Evolutionary conservation across 2,329 filamentous ascomycete species (phyloP).

Genomic region (Tolypocladium paradoxum): DNA sequence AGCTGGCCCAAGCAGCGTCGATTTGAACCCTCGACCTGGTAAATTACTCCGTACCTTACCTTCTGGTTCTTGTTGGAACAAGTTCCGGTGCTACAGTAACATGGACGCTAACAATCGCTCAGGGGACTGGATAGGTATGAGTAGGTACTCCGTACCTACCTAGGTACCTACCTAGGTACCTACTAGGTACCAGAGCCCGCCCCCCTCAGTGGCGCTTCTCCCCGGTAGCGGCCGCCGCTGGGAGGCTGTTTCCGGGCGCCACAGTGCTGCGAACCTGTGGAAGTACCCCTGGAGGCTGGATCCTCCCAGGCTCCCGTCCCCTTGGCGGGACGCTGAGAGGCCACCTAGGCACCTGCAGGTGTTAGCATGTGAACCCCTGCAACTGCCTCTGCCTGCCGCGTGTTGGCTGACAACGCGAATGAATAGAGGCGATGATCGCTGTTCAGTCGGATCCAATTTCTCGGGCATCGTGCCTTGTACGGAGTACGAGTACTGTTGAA

Average conservation of each 20-base stretch:
- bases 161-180: too few relatives aligned
- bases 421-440: neutral
- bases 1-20: neutral
- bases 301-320: neutral
- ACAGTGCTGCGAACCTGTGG: neutral
- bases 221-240: neutral
- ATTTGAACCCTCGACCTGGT: neutral
- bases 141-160: too few relatives aligned
- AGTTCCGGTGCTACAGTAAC: too few relatives aligned
- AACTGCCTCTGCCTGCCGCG: neutral
- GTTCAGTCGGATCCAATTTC: neutral
- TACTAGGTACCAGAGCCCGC: too few relatives aligned
- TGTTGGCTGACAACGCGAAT: neutral
- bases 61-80: too few relatives aligned
- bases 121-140: too few relatives aligned
- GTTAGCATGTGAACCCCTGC: neutral
- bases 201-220: neutral
- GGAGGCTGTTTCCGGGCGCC: neutral
- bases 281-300: neutral
- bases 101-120: too few relatives aligned
- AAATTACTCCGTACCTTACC: neutral
- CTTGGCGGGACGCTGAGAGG: neutral
- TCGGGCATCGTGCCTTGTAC: too few relatives aligned
- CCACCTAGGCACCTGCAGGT: neutral
- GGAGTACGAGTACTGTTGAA: too few relatives aligned